A percentile compares a stretch with the other conserved stretches of the same genome.
Evolutionary conservation across 192 early-diverging fungal genomes (phyloP).

Genomic region (Backusella liffmaniae): DNA sequence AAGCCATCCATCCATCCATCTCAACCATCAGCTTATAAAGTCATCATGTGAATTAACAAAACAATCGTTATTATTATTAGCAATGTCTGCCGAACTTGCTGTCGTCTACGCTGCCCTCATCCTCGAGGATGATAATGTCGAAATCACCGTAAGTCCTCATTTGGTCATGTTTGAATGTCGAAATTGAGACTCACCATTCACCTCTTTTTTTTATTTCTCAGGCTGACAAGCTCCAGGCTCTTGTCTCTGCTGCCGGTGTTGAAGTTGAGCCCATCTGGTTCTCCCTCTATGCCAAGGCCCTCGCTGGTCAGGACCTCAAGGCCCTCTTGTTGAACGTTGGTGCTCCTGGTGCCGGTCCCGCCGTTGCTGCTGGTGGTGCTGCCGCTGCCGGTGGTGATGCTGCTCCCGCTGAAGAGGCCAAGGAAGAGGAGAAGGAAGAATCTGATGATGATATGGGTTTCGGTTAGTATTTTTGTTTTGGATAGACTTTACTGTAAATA

Average conservation of each 20-base stretch:
- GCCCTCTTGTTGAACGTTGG: constrained; percentile 92
- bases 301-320: constrained; percentile 88
- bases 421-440: constrained; percentile 72
- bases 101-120: constrained; percentile 90
- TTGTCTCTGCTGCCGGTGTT: constrained; percentile 90
- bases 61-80: background rate
- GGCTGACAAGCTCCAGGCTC: constrained; percentile 91
- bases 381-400: constrained; percentile 44
- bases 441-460: constrained; percentile 79
- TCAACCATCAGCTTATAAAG: too few relatives aligned
- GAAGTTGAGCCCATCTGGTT: constrained; percentile 95
- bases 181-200: background rate
- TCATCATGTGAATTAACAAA: background rate
- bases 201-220: constrained; percentile 6
- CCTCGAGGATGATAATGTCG: constrained; percentile 96
- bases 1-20: background rate
- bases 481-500: background rate
- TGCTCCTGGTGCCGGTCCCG: constrained; percentile 54
- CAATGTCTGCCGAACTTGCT: constrained; percentile 43
- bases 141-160: constrained; percentile 81
- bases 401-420: constrained; percentile 43
- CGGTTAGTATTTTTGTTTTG: constrained; percentile 49
- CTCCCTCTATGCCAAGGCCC: constrained; percentile 96
- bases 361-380: constrained; percentile 36
- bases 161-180: too few relatives aligned